Evolutionary conservation across 441 rosid species (phyloP), one percentile per base, ranked within the genome.

Genomic region (Metrosideros polymorpha): DNA sequence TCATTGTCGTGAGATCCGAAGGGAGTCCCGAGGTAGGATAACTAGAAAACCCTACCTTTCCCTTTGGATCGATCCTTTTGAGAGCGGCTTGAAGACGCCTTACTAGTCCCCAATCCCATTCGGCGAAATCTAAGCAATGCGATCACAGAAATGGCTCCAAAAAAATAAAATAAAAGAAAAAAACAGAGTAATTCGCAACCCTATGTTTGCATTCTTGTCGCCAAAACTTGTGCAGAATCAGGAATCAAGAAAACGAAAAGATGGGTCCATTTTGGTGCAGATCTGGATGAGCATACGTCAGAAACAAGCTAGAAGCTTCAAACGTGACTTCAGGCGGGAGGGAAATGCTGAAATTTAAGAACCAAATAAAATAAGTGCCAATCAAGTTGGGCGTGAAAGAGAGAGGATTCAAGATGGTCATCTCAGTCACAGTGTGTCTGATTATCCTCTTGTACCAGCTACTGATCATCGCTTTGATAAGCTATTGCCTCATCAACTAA

Each of bases 21-120:
- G 82, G 94, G 66, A 45, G 93, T 71, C 50, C 98, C 92, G 84
- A 96, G 94, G 84, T 98, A 96, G 83, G 95, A 91, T 71, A 98
- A 95, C 87, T 90, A 93, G 84, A 95, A 93, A 91, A 92, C 89
- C 89, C 94, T 91, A 86, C 85, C 76, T 76, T 84, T 93, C 63
- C 88, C 92, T 88, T 90, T 94, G n/a, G 93, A 90, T 87, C 91
- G 94, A 84, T 92, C 93, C 85, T 91, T 92, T 75, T 90, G 85
- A 83, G 89, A 87, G 83, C 88, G 84, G 84, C 87, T 82, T 24
- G 91, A 88, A 14, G 93, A 89, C 50, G 91, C 91, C 86, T 95
- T 98, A 86, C 99, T 98, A 59, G 98, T 92, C 66, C 95, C 91
- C 86, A 98, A 94, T 91, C 99, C 99, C 99, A 98, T 96, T 63